These are phyloP conservation scores for Camellia japonica DNA, from an alignment of 148 eudicot species.

Conservation along the genomic window DNA sequence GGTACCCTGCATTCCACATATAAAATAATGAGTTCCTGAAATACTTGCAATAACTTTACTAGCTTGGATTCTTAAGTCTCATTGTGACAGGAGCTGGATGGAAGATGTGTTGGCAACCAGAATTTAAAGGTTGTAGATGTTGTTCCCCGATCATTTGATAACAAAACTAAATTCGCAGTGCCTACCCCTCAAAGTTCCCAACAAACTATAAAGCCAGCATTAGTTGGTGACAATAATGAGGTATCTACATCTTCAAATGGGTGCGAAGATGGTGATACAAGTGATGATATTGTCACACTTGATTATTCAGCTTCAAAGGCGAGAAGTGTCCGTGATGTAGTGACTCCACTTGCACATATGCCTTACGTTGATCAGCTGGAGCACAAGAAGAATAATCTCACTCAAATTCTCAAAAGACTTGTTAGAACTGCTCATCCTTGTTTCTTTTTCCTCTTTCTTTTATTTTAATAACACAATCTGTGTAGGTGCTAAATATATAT, in stretches of 20 bases:
- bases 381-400: constrained; percentile 69
- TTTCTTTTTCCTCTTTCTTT: neutral
- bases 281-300: constrained; percentile 21
- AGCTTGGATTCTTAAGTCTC: constrained; percentile 11
- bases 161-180: constrained; percentile 35
- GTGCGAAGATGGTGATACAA: constrained; percentile 38
- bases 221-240: constrained; percentile 24
- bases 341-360: constrained; percentile 88
- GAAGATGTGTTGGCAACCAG: constrained; percentile 58
- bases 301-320: constrained; percentile 42
- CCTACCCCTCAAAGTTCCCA: constrained; percentile 18
- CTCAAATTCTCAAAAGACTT: constrained; percentile 68
- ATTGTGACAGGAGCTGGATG: constrained; percentile 65
- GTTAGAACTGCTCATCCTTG: constrained; percentile 40
- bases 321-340: constrained; percentile 76
- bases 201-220: constrained; percentile 27
- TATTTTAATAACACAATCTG: neutral
- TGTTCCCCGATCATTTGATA: constrained; percentile 67
- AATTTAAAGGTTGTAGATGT: constrained; percentile 68
- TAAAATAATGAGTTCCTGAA: neutral
- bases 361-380: constrained; percentile 81
- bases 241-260: constrained; percentile 25
- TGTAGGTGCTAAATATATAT: neutral
- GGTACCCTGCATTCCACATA: constrained; percentile 39
- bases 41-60: constrained; percentile 6